Evolutionary conservation across 305 asterid species (phyloP).

Genomic region (Fraxinus dipetala): DNA sequence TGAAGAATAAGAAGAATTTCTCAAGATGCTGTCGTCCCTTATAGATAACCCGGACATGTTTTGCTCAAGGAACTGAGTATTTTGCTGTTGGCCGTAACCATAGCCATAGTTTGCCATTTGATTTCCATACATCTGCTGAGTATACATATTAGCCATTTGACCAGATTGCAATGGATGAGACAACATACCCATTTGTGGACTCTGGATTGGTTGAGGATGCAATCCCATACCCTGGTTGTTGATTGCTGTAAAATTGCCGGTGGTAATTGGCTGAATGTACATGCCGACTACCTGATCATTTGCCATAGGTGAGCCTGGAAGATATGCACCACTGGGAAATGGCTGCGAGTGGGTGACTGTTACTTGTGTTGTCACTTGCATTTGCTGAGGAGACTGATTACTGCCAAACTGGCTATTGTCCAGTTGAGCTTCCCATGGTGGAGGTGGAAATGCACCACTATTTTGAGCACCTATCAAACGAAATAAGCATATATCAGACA

Average conservation of each 20-base stretch:
- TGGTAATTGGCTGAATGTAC: constrained; percentile 45
- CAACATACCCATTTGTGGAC: constrained; percentile 30
- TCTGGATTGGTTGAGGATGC: constrained; percentile 31
- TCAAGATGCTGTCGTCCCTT: constrained; percentile 58
- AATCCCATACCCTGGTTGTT: constrained; percentile 31
- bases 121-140: not conserved
- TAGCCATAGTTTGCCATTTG: constrained; percentile 25
- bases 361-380: constrained; percentile 43
- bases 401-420: constrained; percentile 40
- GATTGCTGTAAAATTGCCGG: constrained; percentile 24
- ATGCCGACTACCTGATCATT: constrained; percentile 42
- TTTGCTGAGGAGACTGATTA: constrained; percentile 40
- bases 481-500: constrained; percentile 10
- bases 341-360: constrained; percentile 32
- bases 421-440: constrained; percentile 91
- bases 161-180: constrained; percentile 5
- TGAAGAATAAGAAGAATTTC: constrained; percentile 39
- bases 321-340: constrained; percentile 39
- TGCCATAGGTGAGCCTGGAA: constrained; percentile 38
- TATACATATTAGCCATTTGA: not conserved
- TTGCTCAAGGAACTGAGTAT: constrained; percentile 61
- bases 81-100: constrained; percentile 60
- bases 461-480: constrained; percentile 48
- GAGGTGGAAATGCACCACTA: constrained; percentile 67
- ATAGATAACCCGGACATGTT: constrained; percentile 68